Evolutionary conservation across 2,329 filamentous ascomycete genomes (phyloP), one percentile per base, ranked within the genome.

Genomic region (Ambrosiella beaveri): DNA sequence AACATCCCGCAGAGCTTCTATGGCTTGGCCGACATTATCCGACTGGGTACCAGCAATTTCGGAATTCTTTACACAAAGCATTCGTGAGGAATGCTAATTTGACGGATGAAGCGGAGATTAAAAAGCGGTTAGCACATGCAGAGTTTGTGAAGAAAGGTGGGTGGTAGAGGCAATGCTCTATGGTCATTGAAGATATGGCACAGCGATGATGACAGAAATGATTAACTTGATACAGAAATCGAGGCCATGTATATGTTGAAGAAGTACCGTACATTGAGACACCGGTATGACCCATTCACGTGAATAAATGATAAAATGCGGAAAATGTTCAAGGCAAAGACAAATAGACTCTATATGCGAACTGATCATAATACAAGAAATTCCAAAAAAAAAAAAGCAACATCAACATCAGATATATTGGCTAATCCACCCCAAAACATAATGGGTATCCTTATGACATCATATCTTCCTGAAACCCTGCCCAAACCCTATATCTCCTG

Each of bases 171-270:
- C 27, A 27, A 27, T 27, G 27, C 27, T 5, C 27, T 27, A 27
- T 27, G 27, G 27, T 27, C 3, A 27, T 27, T 27, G 27, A 27
- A 27, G 3, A 27, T 27, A 27, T 27, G 27, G 3, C 27, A 27
- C 27, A 27, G 3, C 3, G 27, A 27, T 27, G 27, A 27, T 27
- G 38, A 12, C 56, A 62, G 37, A 61, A 57, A 54, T 44, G 7
- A 39, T 36, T 7, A 47, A 15, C 17, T 36, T 17, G 5, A 27
- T 9, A 17, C 17, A 93, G 91, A 96, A 69, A 88, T 97, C 61
- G 90, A 96, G 72, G 85, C 89, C 15, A 68, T 97, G 87, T 96
- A 95, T 71, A 95, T 93, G 73, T 75, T 96, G 65, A 95, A 94
- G 74, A 80, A 86, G 68, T 96, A 96, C 73, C 84, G 91, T 64